Percentiles rank a stretch among this genome's conserved stretches.
Conservation (phyloP, 768 basidiomycete genomes). For the Mycena sanguinolenta region DNA sequence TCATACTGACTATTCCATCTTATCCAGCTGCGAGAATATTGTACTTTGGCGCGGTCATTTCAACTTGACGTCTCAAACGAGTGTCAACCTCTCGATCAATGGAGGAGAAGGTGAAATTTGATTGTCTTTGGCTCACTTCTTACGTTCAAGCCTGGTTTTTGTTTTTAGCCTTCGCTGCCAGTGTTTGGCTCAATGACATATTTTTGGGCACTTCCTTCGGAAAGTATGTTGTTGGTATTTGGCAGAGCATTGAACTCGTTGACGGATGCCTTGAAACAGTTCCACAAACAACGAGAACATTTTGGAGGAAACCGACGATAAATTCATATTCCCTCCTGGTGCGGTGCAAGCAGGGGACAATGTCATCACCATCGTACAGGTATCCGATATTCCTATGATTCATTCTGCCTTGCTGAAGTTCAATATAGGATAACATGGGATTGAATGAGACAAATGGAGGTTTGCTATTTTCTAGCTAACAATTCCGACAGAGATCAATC, state of each 20-base stretch:
- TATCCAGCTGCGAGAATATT: slow-evolving; percentile 80
- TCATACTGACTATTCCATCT: neutral
- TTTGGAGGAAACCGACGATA: slow-evolving; percentile 76
- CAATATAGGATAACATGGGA: slow-evolving; percentile 81
- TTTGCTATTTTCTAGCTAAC: slow-evolving; percentile 42
- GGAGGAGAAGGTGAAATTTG: slow-evolving; percentile 74
- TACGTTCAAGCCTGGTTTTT: neutral
- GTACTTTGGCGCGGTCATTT: slow-evolving; percentile 91
- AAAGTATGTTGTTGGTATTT: slow-evolving; percentile 63
- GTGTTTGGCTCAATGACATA: slow-evolving; percentile 82
- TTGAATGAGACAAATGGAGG: slow-evolving; percentile 70
- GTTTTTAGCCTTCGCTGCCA: slow-evolving; percentile 79
- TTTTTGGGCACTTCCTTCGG: slow-evolving; percentile 82
- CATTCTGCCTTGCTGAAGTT: neutral
- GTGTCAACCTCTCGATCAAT: slow-evolving; percentile 82
- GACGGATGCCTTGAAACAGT: slow-evolving; percentile 45
- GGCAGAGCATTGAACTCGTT: neutral
- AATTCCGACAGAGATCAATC: neutral
- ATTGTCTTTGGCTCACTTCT: neutral
- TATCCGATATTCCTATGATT: slow-evolving; percentile 41
- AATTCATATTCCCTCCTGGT: slow-evolving; percentile 71
- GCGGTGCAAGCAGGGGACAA: slow-evolving; percentile 73
- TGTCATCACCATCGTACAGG: slow-evolving; percentile 84
- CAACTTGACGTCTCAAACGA: slow-evolving; percentile 68
- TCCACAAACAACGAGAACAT: slow-evolving; percentile 75